Base-by-base conservation (phyloP, 192 early-diverging fungal genomes). In the Coemansia sp. region DNA sequence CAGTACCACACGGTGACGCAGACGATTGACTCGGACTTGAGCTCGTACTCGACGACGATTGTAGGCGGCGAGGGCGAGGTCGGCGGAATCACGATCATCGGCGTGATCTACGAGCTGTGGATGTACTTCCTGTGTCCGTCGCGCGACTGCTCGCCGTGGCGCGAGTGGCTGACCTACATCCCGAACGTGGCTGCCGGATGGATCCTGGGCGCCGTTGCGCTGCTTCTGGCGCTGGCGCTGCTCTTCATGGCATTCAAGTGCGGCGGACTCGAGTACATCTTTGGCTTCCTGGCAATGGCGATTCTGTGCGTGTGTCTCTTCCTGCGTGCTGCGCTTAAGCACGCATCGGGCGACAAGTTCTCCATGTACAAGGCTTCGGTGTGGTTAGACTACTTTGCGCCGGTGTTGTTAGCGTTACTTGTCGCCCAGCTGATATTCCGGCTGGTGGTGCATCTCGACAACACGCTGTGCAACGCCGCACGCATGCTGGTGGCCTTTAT, bases 111-210 rank as follows among this genome's bases (percentile, higher is more conserved):
- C 70, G 65, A 81, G 45, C 53, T 75, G 22, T 81, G 79, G 79
- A 81, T 81, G 79, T 81, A 67, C 67, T 69, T 81, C 37, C 48
- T 81, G 79, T 81, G 79, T 5, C 79, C 79, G 16, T 81, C 79
- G 13, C 58, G 45, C 16, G 62, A 74, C 45, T 81, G 79, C 70
- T 69, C 74, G 60, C 67, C 73, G 54, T 71, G 67, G 70, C 79
- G 79, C 69, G 79, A 81, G 55, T 81, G 79, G 79, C 79, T 81
- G 32, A 81, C 79, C n/a, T 81, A 75, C 44, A 81, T 81, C 25
- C 80, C 80, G 32, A 83, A 69, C 48, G 67, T 74, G 4, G 71
- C 71, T 0, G 80, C 75, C 17, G 80, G 80, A 5, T 83, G 80
- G 80, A 69, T 74, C 7, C 59, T 83, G 25, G 80, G 80, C 38